Evolutionary conservation across 805 yeast genomes (phyloP).

Genomic region (Kuraishia ogatae): DNA sequence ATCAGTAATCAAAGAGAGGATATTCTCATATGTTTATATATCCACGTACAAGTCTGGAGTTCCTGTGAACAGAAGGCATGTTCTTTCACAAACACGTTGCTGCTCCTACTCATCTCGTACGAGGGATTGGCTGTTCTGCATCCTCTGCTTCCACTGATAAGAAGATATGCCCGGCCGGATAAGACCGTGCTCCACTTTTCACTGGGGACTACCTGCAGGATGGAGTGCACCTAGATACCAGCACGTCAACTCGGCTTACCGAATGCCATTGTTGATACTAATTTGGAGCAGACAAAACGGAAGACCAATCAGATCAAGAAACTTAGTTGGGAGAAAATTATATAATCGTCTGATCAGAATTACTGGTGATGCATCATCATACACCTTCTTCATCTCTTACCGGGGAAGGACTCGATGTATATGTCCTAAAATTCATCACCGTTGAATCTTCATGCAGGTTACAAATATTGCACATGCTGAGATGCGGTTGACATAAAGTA

Average conservation of each 20-base stretch:
- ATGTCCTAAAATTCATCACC: background rate
- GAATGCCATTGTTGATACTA: background rate
- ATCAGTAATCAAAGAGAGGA: background rate
- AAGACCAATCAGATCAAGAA: background rate
- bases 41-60: background rate
- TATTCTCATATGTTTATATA: background rate
- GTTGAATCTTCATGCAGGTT: background rate
- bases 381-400: background rate
- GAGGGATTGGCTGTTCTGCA: background rate
- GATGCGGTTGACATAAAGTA: background rate
- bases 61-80: background rate
- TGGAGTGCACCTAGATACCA: background rate
- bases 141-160: background rate
- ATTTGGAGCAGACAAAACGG: background rate
- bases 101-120: background rate
- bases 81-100: background rate
- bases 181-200: background rate
- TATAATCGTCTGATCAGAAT: background rate
- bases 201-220: background rate
- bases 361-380: background rate
- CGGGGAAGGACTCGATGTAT: background rate
- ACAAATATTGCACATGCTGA: background rate
- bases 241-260: background rate
- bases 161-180: background rate
- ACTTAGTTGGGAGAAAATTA: too few relatives aligned